A percentile compares a stretch with the other conserved stretches of the same genome.
These are phyloP conservation scores for Circinella umbellata DNA, from an alignment of 371 early-diverging fungal genomes.

Conservation along the genomic window DNA sequence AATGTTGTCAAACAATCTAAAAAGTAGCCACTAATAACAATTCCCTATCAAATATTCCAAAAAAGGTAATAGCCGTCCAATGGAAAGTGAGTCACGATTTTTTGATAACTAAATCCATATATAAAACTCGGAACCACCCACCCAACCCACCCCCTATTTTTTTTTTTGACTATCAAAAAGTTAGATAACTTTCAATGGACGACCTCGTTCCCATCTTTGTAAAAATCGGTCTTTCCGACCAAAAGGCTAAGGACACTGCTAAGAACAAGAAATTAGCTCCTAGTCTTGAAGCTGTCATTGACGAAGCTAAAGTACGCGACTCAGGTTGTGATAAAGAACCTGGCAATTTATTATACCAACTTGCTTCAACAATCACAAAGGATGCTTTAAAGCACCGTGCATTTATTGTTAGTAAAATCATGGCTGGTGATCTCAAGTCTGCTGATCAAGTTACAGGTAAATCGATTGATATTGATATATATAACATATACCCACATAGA, in stretches of 20 bases:
- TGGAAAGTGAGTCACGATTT: no score
- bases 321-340: constrained; percentile 67
- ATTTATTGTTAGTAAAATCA: constrained; percentile 80
- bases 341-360: constrained; percentile 83
- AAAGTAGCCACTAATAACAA: no score
- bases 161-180: not conserved
- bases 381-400: constrained; percentile 74
- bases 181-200: constrained; percentile 36
- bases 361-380: constrained; percentile 88
- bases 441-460: constrained; percentile 91
- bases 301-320: constrained; percentile 67
- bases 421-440: constrained; percentile 70
- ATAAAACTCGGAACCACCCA: no score
- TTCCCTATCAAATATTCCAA: no score
- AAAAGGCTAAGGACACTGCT: constrained; percentile 93
- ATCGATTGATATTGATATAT: not conserved
- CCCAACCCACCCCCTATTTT: not conserved
- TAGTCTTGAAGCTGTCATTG: constrained; percentile 66
- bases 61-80: no score
- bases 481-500: not conserved
- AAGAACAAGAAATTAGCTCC: constrained; percentile 94
- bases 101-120: no score
- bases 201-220: constrained; percentile 73
- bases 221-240: constrained; percentile 86
- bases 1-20: no score